Conservation (phyloP, 139 green algal species). For the Chlorokybus atmophyticus region DNA sequence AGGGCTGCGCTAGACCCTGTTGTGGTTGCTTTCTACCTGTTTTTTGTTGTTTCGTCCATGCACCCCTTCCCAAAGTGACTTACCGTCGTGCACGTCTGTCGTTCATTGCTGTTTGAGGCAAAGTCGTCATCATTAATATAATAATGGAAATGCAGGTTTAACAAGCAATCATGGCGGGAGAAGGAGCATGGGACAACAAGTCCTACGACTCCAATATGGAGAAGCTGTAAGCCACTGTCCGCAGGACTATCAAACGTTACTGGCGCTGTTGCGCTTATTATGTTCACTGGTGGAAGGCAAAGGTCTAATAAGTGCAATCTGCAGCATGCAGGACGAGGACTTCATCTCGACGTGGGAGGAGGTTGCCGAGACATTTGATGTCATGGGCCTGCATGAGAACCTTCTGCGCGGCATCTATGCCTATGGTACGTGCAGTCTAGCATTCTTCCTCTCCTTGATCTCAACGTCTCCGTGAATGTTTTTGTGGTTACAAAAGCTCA, state of each 20-base stretch:
- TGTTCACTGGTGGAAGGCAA: neutral
- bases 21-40: too few species aligned
- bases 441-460: too few species aligned
- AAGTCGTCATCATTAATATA: too few species aligned
- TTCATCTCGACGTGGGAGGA: slow-evolving; percentile 97
- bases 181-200: slow-evolving; percentile 42
- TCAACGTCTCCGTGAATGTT: too few species aligned
- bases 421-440: slow-evolving; percentile 67
- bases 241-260: neutral
- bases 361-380: slow-evolving; percentile 89
- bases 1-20: too few species aligned
- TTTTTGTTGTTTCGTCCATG: too few species aligned
- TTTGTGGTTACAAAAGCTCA: neutral
- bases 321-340: slow-evolving; percentile 33
- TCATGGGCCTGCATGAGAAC: slow-evolving; percentile 96
- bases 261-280: neutral
- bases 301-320: neutral
- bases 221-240: slow-evolving; percentile 48
- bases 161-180: slow-evolving; percentile 25
- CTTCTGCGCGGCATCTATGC: slow-evolving; percentile 97
- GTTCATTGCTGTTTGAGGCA: too few species aligned
- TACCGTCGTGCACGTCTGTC: too few species aligned
- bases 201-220: slow-evolving; percentile 74
- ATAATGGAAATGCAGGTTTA: too few species aligned
- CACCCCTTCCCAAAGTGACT: too few species aligned